These are phyloP conservation scores for Candida arabinofermentans DNA, from an alignment of 805 yeast species.

Conservation along the genomic window DNA sequence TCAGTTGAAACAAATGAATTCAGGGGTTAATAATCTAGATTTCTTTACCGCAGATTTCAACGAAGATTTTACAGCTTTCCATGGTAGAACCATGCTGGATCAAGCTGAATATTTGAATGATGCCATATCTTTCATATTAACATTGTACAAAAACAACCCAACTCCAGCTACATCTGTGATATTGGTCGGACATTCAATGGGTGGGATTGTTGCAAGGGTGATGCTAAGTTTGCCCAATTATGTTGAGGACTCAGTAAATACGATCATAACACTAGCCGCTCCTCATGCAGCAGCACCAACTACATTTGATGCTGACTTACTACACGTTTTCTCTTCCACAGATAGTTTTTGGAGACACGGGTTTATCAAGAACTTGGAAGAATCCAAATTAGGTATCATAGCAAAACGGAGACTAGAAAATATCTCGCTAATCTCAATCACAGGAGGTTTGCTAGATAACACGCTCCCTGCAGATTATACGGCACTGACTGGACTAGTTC, in stretches of 20 bases:
- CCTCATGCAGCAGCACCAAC: conserved; percentile 94
- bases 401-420: conserved; percentile 48
- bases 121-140: conserved; percentile 72
- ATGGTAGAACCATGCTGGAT: conserved; percentile 87
- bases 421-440: conserved; percentile 74
- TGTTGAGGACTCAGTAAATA: conserved; percentile 64
- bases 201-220: conserved; percentile 89
- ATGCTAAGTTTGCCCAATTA: conserved; percentile 80
- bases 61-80: conserved; percentile 94
- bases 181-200: conserved; percentile 92
- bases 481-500: conserved; percentile 64
- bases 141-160: conserved; percentile 46
- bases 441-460: conserved; percentile 81
- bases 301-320: conserved; percentile 85
- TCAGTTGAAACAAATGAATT: conserved; percentile 24
- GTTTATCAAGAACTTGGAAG: conserved; percentile 28
- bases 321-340: conserved; percentile 66
- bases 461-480: conserved; percentile 91
- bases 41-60: conserved; percentile 91
- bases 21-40: conserved; percentile 53
- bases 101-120: conserved; percentile 93
- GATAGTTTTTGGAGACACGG: conserved; percentile 81
- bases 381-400: conserved; percentile 19
- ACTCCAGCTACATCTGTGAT: conserved; percentile 55
- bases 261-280: conserved; percentile 80